Evolutionary conservation across 805 yeast genomes (phyloP), one percentile per base, ranked within the genome.

Genomic region (Komagataella populi): DNA sequence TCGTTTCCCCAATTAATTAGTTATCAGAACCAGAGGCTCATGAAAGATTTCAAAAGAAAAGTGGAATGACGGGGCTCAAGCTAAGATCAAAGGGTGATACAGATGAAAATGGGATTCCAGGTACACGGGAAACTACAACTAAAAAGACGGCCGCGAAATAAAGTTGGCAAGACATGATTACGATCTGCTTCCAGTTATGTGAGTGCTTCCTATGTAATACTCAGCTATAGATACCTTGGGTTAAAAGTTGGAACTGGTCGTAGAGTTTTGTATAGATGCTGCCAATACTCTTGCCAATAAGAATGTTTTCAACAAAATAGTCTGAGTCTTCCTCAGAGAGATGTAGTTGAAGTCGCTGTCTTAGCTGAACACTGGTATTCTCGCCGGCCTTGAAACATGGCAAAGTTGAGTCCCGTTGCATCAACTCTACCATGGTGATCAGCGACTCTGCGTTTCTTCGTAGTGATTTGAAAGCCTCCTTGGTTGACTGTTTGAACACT

Each of bases 351-450:
- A 90, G 78, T 60, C 99, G 73, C 63, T 89, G 96, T 51, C 78
- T 77, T 54, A 93, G 67, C 52, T 84, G 81, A 14, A 80, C 78
- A 50, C 93, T 81, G 0, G 98, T 90, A 50, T 84, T 81, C 6
- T 79, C 86, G 0, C 97, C 96, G 46, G 84, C 86, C 53, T 81
- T 83, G 70, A 93, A 93, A 62, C 99, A 93, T 1, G 99, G 98
- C 50, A 91, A 73, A 48, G 73, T 75, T 6, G 96, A 88, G 56
- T 91, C 96, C 57, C 82, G 83, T 61, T 87, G 95, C 99, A 93
- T 93, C 57, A 93, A 72, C 56, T 89, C 96, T 52, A 95, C 96
- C 74, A 93, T 77, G 23, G 83, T 78, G 1, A 91, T 75, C 23
- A 93, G 69, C 51, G 82, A 84, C 48, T 84, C 90, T 4, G 88